Evolutionary conservation across 805 yeast species (phyloP).

Genomic region (Cyberlindnera xishuangbannaensis): DNA sequence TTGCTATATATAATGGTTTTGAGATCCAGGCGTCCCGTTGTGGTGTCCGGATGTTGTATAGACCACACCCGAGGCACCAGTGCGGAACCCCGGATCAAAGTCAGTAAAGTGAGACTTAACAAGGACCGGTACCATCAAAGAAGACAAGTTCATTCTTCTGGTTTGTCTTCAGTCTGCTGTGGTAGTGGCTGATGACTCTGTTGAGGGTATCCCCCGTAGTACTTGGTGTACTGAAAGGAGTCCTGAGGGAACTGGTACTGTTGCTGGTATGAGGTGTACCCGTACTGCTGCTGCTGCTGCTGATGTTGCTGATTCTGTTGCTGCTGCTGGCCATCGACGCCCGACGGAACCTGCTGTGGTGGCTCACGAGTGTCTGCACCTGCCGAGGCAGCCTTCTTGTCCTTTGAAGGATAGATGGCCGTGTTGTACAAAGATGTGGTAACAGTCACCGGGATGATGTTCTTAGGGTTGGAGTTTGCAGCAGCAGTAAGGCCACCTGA

Average conservation of each 20-base stretch:
- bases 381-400: slow-evolving; percentile 7
- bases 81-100: too few relatives aligned
- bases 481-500: slow-evolving; percentile 28
- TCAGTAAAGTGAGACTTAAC: too few relatives aligned
- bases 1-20: too few relatives aligned
- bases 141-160: background rate
- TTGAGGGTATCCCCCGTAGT: slow-evolving; percentile 6
- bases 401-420: slow-evolving; percentile 18
- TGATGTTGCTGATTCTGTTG: too few relatives aligned
- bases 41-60: too few relatives aligned
- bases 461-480: slow-evolving; percentile 25
- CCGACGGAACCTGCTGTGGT: too few relatives aligned
- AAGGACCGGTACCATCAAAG: background rate
- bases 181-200: too few relatives aligned
- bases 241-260: slow-evolving; percentile 10
- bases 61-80: too few relatives aligned
- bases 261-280: slow-evolving; percentile 14
- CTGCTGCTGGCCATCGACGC: too few relatives aligned
- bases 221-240: slow-evolving; percentile 7
- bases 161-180: too few relatives aligned
- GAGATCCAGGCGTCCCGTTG: too few relatives aligned
- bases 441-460: slow-evolving; percentile 25
- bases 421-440: slow-evolving; percentile 21
- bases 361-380: background rate
- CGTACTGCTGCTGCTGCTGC: slow-evolving; percentile 10